Conservation (phyloP, 495 filamentous ascomycete genomes). For the Parmelia sp. region DNA sequence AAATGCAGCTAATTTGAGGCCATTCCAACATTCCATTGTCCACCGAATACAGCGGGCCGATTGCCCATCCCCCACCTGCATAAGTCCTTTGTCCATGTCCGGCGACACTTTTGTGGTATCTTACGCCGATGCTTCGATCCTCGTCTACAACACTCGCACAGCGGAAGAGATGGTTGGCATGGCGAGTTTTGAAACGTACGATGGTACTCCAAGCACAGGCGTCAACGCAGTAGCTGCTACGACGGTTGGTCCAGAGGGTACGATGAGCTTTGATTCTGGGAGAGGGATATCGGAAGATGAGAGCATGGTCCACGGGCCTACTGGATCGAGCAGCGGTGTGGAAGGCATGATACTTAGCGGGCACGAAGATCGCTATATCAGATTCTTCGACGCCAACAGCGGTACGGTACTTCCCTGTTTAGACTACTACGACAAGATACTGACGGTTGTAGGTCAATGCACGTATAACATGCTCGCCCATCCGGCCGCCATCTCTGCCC, state of each 20-base stretch:
- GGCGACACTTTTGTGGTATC: slow-evolving; percentile 92
- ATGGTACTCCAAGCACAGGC: slow-evolving; percentile 72
- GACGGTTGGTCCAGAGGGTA: slow-evolving; percentile 68
- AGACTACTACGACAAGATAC: background rate
- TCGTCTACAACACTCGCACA: slow-evolving; percentile 85
- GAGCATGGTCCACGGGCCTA: slow-evolving; percentile 65
- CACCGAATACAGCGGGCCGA: slow-evolving; percentile 72
- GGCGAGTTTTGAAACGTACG: slow-evolving; percentile 88
- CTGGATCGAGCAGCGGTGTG: slow-evolving; percentile 74
- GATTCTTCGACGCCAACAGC: slow-evolving; percentile 97
- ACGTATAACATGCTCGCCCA: slow-evolving; percentile 98
- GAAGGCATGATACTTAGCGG: slow-evolving; percentile 91
- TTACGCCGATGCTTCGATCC: slow-evolving; percentile 79
- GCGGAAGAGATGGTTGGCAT: slow-evolving; percentile 89
- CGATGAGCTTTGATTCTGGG: slow-evolving; percentile 56
- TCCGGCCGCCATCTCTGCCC: slow-evolving; percentile 80
- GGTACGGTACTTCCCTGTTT: slow-evolving; percentile 52
- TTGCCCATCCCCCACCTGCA: slow-evolving; percentile 79
- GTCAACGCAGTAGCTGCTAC: slow-evolving; percentile 92
- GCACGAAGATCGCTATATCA: slow-evolving; percentile 89
- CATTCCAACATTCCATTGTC: slow-evolving; percentile 65
- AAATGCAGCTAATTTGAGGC: slow-evolving; percentile 62
- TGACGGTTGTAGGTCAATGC: slow-evolving; percentile 70
- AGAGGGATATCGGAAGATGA: slow-evolving; percentile 59
- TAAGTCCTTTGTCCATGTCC: slow-evolving; percentile 74